A percentile compares a stretch with the other conserved stretches of the same genome.
These are phyloP conservation scores for Zygnema cylindricum DNA, from an alignment of 139 green algal genomes.

Conservation along the genomic window DNA sequence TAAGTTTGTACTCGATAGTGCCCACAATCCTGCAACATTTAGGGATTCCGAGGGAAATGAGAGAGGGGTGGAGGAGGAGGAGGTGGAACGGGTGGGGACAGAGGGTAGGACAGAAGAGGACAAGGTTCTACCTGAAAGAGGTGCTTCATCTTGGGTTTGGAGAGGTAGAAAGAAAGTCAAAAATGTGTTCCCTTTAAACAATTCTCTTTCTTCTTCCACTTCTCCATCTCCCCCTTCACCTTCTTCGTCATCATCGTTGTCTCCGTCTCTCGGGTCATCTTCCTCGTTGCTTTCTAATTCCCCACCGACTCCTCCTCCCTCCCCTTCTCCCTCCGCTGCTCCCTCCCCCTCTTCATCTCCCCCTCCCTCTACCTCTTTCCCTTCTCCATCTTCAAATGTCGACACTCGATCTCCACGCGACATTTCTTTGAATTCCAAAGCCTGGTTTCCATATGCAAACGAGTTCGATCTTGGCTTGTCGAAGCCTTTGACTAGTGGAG, in stretches of 20 bases:
- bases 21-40: too few relatives aligned
- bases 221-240: neutral
- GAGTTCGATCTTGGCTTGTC: neutral
- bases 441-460: constrained; percentile 9
- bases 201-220: neutral
- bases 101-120: neutral
- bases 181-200: neutral
- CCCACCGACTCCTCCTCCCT: too few relatives aligned
- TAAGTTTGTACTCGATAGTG: too few relatives aligned
- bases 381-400: neutral
- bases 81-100: neutral
- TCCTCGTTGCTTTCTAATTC: too few relatives aligned
- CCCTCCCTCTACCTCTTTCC: neutral
- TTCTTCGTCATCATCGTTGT: neutral
- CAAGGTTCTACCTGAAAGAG: neutral
- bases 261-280: too few relatives aligned
- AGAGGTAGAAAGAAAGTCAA: neutral
- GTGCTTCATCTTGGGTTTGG: neutral
- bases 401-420: too few relatives aligned
- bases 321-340: neutral
- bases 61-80: neutral
- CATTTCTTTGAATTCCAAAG: neutral
- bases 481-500: constrained; percentile 6
- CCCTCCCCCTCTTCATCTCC: too few relatives aligned
- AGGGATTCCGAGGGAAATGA: neutral